Evolutionary conservation across 2,329 filamentous ascomycete genomes (phyloP), one percentile per base, ranked within the genome.

Genomic region (Aspergillus viridinutans): DNA sequence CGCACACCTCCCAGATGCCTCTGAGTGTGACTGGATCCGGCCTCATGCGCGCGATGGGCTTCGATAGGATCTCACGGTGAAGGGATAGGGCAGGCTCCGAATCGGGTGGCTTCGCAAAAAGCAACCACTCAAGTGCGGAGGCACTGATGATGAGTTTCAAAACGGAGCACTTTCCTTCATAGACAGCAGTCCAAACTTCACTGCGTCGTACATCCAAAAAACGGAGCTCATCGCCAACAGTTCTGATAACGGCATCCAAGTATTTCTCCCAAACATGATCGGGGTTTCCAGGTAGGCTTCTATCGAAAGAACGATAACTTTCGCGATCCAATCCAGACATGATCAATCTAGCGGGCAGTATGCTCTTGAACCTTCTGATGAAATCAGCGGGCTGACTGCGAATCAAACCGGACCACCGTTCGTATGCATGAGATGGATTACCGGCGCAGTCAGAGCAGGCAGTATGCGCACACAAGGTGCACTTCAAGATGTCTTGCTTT

Each of bases 401-500:
- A 4, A 53, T 40, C 9, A 67, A 50, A 12, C 35, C 40, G n/a
- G 51, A 43, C 52, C 69, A 64, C 29, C 55, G 55, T 25, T 64
- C 14, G 56, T 82, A 84, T 3, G 67, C 60, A 61, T 85, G 83
- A 7, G 63, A 61, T 0, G 85, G 85, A 43, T 84, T 85, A 2
- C 79, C 78, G 1, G 76, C 79, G 61, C 84, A 87, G 4, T 69
- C 66, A 1, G 70, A 64, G 65, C 85, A 88, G 10, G 80, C 78
- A 3, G 81, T 83, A 61, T 86, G 81, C 0, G 68, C 72, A 61
- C 85, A 88, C 4, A 76, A 67, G 0, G 61, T 64, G 62, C 85
- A 88, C 40, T 69, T 61, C 38, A 79, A 73, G 6, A 86, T 75
- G 0, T 63, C 57, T 5, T 67, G 62, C 3, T 74, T 72, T 1